phyloP scores from a whole-genome alignment of 1,284 basidiomycete species.

The Afroboletus lepidellus region DNA sequence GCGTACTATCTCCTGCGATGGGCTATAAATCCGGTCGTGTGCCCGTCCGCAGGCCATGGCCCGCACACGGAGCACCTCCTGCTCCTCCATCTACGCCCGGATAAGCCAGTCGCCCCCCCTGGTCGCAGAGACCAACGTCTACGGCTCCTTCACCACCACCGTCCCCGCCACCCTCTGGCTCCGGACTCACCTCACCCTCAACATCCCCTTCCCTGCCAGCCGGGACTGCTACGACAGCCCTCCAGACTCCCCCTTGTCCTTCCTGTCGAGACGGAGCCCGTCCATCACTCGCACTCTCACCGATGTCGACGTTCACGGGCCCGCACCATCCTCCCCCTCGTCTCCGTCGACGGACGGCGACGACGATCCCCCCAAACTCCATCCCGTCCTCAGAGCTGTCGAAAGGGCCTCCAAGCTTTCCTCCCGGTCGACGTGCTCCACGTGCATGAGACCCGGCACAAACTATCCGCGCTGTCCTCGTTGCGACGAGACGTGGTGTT shows the following conservation, averaged over 20 bases:
- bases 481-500: slow-evolving; percentile 68
- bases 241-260: slow-evolving; percentile 34
- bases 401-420: slow-evolving; percentile 58
- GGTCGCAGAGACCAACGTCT: slow-evolving; percentile 35
- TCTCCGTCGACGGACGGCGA: slow-evolving; percentile 28
- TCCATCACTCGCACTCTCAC: slow-evolving; percentile 39
- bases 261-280: slow-evolving; percentile 26
- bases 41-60: too few relatives aligned
- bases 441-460: slow-evolving; percentile 54
- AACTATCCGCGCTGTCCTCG: slow-evolving; percentile 66
- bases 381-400: slow-evolving; percentile 52
- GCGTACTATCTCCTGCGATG: slow-evolving; percentile 23
- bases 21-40: slow-evolving; percentile 33
- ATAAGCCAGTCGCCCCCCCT: slow-evolving; percentile 31
- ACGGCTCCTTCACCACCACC: slow-evolving; percentile 50
- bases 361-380: slow-evolving; percentile 29
- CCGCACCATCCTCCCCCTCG: slow-evolving; percentile 21
- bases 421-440: slow-evolving; percentile 45
- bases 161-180: slow-evolving; percentile 30
- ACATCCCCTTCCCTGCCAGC: slow-evolving; percentile 17
- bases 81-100: slow-evolving; percentile 30
- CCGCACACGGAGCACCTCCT: slow-evolving; percentile 25
- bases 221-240: slow-evolving; percentile 27
- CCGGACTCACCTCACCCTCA: slow-evolving; percentile 17
- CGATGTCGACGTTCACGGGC: slow-evolving; percentile 12